Evolutionary conservation across 2,329 filamentous ascomycete species (phyloP).

Genomic region (Bipolaris bicolor): DNA sequence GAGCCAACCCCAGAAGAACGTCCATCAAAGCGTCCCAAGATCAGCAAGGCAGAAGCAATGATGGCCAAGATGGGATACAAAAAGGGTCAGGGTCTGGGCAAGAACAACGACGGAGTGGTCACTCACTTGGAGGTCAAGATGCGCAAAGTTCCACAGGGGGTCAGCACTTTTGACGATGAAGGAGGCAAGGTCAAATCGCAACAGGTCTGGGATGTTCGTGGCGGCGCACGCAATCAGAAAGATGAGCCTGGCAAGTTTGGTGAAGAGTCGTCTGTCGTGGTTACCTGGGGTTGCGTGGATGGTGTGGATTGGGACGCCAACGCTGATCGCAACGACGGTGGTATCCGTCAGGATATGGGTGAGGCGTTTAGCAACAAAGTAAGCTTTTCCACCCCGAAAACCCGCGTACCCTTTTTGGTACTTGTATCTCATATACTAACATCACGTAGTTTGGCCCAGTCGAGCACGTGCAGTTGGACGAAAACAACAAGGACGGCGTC

Average conservation of each 20-base stretch:
- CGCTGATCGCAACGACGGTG: constrained; percentile 64
- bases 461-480: constrained; percentile 73
- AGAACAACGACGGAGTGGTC: constrained; percentile 79
- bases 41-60: constrained; percentile 72
- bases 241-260: constrained; percentile 48
- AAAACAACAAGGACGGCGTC: constrained; percentile 63
- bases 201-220: constrained; percentile 74
- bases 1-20: constrained; percentile 45
- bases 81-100: constrained; percentile 85
- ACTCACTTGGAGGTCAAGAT: constrained; percentile 74
- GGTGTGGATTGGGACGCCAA: constrained; percentile 82
- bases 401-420: background rate
- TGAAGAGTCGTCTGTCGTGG: constrained; percentile 79
- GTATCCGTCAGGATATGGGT: constrained; percentile 90
- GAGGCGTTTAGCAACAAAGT: constrained; percentile 88
- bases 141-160: constrained; percentile 27
- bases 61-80: constrained; percentile 96
- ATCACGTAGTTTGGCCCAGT: constrained; percentile 75
- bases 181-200: constrained; percentile 57
- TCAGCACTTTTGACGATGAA: constrained; percentile 34
- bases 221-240: constrained; percentile 62
- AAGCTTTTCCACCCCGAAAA: constrained; percentile 2
- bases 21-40: constrained; percentile 47
- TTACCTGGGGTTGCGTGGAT: constrained; percentile 83
- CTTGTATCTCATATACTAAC: background rate